These are phyloP conservation scores for Xylariomycetidae sp. DNA, from an alignment of 2,329 filamentous ascomycete species.

Conservation along the genomic window DNA sequence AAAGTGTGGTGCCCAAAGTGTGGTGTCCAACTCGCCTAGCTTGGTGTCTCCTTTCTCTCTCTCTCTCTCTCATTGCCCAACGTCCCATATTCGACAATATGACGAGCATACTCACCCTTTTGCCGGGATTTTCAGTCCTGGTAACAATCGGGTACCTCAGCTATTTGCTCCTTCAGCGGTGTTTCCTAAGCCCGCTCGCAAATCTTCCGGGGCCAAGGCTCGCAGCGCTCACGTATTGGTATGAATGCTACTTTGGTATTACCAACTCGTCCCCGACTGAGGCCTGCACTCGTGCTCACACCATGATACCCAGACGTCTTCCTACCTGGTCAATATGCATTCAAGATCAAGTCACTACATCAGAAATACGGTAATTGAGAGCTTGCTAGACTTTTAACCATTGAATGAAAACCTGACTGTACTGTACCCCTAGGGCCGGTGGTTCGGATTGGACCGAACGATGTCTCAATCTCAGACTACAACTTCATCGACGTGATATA, in stretches of 20 bases:
- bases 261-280: not conserved
- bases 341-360: constrained; percentile 13
- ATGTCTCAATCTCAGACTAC: constrained; percentile 3
- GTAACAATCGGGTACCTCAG: constrained; percentile 3
- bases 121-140: constrained; percentile 1
- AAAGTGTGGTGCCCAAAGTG: too few relatives aligned
- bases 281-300: too few relatives aligned
- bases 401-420: too few relatives aligned
- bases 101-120: constrained; percentile 2
- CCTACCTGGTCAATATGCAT: constrained; percentile 9
- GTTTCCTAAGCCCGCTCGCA: constrained; percentile 6
- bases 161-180: constrained; percentile 5
- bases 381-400: constrained; percentile 1
- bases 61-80: too few relatives aligned
- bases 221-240: constrained; percentile 11
- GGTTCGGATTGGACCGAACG: constrained; percentile 8
- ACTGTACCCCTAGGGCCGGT: constrained; percentile 11
- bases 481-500: constrained; percentile 4
- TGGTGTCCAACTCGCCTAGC: too few relatives aligned
- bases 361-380: constrained; percentile 6
- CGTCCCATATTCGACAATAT: constrained; percentile 1
- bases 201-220: constrained; percentile 9
- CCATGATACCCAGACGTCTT: constrained; percentile 7
- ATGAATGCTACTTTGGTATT: constrained; percentile 11
- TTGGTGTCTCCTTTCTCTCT: too few relatives aligned